These are phyloP conservation scores for Aquilaria sinensis DNA, from an alignment of 345 rosid genomes.

Conservation along the genomic window DNA sequence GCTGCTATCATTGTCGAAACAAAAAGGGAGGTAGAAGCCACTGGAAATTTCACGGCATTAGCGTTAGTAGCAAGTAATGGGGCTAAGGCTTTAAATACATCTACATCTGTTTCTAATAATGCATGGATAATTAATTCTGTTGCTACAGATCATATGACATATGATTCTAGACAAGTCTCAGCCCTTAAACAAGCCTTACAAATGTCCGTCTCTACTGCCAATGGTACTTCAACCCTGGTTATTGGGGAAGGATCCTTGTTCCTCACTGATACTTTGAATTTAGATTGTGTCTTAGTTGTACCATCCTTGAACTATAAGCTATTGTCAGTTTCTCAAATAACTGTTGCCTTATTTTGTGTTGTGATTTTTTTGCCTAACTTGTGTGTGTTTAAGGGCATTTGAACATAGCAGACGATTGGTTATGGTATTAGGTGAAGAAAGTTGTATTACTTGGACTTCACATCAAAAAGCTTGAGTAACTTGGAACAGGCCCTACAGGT, in stretches of 20 bases:
- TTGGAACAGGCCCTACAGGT: neutral
- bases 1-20: neutral
- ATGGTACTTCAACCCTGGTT: no score
- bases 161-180: conserved; percentile 4
- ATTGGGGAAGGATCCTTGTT: no score
- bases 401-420: no score
- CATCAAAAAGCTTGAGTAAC: neutral
- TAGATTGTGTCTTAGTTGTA: neutral
- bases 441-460: neutral
- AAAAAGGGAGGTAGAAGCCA: neutral
- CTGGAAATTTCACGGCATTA: neutral
- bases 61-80: neutral
- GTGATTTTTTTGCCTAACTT: neutral
- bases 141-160: neutral
- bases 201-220: conserved; percentile 2
- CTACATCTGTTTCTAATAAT: no score
- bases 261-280: no score
- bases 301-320: neutral
- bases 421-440: no score
- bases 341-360: neutral
- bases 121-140: no score
- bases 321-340: neutral
- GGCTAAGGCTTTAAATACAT: neutral
- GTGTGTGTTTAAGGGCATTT: no score
- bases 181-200: neutral